Conservation (phyloP, 2,329 filamentous ascomycete species). For the Pseudocercospora vitis region DNA sequence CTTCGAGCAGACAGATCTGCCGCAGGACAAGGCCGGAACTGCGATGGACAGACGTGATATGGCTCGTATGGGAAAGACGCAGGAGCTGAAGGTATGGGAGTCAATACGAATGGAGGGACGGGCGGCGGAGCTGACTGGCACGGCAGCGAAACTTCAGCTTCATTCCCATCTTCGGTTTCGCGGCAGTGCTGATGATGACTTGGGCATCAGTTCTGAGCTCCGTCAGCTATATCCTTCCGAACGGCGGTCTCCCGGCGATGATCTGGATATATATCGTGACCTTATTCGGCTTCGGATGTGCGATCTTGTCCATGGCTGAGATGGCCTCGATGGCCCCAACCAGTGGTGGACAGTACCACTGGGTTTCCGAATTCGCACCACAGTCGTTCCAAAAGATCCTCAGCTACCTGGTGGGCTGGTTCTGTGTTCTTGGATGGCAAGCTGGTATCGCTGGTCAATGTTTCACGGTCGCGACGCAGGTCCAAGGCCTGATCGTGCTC, state of each 20-base stretch:
- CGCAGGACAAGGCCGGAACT: conserved; percentile 27
- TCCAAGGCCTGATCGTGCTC: conserved; percentile 48
- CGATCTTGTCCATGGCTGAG: conserved; percentile 29
- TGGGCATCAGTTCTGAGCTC: conserved; percentile 32
- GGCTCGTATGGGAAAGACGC: conserved; percentile 26
- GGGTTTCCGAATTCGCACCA: conserved; percentile 45
- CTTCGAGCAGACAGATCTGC: conserved; percentile 20
- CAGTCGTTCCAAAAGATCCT: conserved; percentile 44
- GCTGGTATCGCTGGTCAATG: conserved; percentile 43
- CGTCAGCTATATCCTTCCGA: conserved; percentile 29
- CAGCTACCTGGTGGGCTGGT: conserved; percentile 46
- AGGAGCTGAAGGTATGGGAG: conserved; percentile 17
- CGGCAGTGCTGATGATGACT: conserved; percentile 34
- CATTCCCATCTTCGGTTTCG: conserved; percentile 32
- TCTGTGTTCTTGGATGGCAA: conserved; percentile 45
- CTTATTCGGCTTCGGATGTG: conserved; percentile 26
- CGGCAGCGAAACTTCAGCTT: conserved; percentile 20
- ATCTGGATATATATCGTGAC: conserved; percentile 29
- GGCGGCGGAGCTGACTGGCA: not conserved
- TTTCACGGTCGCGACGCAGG: conserved; percentile 47
- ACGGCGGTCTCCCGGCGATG: conserved; percentile 33
- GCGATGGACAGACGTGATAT: conserved; percentile 24
- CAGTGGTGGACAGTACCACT: conserved; percentile 41
- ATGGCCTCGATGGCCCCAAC: conserved; percentile 36
- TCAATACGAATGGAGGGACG: not conserved